Evolutionary conservation across 208 protist species (phyloP).

Genomic region (Wallacemonas sp.): DNA sequence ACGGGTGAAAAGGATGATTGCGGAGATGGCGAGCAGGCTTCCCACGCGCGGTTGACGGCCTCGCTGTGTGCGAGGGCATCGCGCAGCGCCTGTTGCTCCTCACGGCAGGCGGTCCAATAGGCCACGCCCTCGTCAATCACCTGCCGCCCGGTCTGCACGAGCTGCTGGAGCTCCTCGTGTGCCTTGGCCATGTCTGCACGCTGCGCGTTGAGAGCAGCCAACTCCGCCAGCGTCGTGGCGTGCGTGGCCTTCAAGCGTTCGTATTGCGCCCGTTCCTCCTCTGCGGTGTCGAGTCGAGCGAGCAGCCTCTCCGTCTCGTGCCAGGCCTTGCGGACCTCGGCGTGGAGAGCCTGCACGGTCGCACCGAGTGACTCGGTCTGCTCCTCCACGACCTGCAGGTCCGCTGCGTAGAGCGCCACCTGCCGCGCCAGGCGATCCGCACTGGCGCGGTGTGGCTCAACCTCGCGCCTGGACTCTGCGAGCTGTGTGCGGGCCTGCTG

Average conservation of each 20-base stretch:
- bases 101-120: constrained; percentile 28
- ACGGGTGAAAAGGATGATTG: no score
- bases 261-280: constrained; percentile 23
- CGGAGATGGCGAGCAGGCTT: neutral
- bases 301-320: constrained; percentile 25
- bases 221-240: constrained; percentile 22
- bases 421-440: constrained; percentile 28
- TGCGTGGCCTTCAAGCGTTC: constrained; percentile 17
- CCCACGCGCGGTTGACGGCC: constrained; percentile 28
- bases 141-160: constrained; percentile 12
- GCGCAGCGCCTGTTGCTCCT: constrained; percentile 19
- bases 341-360: constrained; percentile 12
- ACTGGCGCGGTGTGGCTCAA: constrained; percentile 14
- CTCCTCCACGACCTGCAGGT: constrained; percentile 26
- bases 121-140: constrained; percentile 21
- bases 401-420: constrained; percentile 17
- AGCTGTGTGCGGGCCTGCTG: neutral
- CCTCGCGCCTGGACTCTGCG: neutral
- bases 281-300: neutral
- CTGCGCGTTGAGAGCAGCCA: constrained; percentile 22
- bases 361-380: neutral
- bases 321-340: constrained; percentile 15
- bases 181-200: constrained; percentile 21
- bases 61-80: constrained; percentile 26
- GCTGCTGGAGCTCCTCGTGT: constrained; percentile 21